A percentile compares a stretch with the other conserved stretches of the same genome.
These are phyloP conservation scores for Luffa acutangula DNA, from an alignment of 306 rosid genomes.

Conservation along the genomic window DNA sequence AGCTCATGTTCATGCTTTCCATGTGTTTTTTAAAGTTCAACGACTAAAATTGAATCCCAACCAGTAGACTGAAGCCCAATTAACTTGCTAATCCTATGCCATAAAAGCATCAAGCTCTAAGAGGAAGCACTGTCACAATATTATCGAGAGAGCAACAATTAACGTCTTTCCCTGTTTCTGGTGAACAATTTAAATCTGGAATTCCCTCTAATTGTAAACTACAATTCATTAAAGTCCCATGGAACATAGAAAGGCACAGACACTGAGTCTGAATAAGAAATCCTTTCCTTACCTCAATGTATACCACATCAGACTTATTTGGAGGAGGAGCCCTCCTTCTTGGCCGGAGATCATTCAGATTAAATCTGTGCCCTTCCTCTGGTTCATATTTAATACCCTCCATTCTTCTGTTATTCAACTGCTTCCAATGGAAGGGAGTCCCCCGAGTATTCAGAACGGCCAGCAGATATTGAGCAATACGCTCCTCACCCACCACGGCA, in stretches of 20 bases:
- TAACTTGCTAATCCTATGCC: too few relatives aligned
- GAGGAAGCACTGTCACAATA: background rate
- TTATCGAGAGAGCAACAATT: background rate
- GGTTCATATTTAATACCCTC: conserved; percentile 37
- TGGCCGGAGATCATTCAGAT: conserved; percentile 50
- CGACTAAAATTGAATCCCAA: too few relatives aligned
- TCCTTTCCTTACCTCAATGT: conserved; percentile 47
- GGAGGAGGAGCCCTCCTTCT: conserved; percentile 33
- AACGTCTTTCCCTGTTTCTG: background rate
- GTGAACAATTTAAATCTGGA: background rate
- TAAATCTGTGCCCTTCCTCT: background rate
- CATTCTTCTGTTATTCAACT: conserved; percentile 42
- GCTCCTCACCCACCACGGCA: conserved; percentile 83
- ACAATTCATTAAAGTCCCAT: background rate
- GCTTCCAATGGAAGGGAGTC: conserved; percentile 79
- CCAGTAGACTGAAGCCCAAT: background rate
- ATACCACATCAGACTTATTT: conserved; percentile 43
- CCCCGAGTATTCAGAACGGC: conserved; percentile 69
- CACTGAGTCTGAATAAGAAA: background rate
- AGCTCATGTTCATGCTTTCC: background rate
- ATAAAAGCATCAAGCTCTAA: background rate
- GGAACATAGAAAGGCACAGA: background rate
- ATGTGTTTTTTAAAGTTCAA: too few relatives aligned
- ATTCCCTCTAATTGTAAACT: background rate
- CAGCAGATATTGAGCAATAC: conserved; percentile 74